Evolutionary conservation across 192 early-diverging fungal genomes (phyloP), one percentile per base, ranked within the genome.

Genomic region (Coemansia sp.): DNA sequence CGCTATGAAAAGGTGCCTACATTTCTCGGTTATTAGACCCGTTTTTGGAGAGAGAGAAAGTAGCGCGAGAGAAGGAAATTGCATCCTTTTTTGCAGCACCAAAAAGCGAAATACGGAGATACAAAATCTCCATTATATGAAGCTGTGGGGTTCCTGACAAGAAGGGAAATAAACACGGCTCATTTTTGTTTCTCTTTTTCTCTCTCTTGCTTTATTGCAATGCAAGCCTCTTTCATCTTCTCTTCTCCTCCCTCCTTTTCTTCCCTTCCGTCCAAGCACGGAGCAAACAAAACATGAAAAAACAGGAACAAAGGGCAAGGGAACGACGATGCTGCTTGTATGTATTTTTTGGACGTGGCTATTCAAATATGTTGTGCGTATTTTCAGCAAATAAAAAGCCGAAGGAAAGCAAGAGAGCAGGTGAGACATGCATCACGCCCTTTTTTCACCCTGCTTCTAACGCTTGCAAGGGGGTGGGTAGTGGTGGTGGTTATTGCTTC

Each of bases 171-270:
- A 54, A 3, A 26, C 32, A 32, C 32, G 32, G 32, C 32, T 32
- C 32, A 32, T 32, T 32, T 12, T 21, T 11, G 21, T 22, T 11
- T 15, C 51, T 54, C 26, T 21, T 45, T 45, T 45, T 54, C 26
- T 54, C 6, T 22, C 26, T 26, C 21, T 49, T 18, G 48, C 19
- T 49, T 19, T 18, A 9, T 12, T 54, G 21, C 1, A 9, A 54
- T 26, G 51, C 51, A 54, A 54, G 51, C 51, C 51, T 54, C 51
- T 22, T 54, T 54, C 51, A 54, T 54, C 51, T 54, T 54, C 21
- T 26, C 51, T 2, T 12, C 15, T 8, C 11, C 43, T 32, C 32
- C 32, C 32, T 32, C 32, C 32, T 4, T 32, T 32, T 32, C 32
- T 32, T 32, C 32, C 32, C 32, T 32, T 32, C 32, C 32, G 32